These are phyloP conservation scores for Torulaspora franciscae DNA, from an alignment of 805 yeast species.

Conservation along the genomic window DNA sequence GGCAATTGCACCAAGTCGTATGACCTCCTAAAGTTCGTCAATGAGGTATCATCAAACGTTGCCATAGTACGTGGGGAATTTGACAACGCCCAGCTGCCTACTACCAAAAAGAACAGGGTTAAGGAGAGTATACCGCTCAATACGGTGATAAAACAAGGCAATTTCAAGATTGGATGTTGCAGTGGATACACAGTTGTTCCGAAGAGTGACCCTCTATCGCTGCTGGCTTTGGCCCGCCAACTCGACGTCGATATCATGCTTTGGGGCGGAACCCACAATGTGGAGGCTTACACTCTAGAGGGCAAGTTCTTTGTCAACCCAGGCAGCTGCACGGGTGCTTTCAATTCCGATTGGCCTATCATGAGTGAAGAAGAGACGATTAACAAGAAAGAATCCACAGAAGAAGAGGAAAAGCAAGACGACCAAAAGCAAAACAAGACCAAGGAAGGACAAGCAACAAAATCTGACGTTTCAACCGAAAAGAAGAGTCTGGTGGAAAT, in stretches of 20 bases:
- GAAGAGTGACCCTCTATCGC: constrained; percentile 76
- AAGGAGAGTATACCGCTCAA: constrained; percentile 50
- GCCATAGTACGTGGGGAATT: constrained; percentile 78
- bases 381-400: constrained; percentile 23
- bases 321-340: constrained; percentile 95
- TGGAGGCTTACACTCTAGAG: constrained; percentile 88
- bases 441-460: constrained; percentile 2
- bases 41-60: constrained; percentile 64
- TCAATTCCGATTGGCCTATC: constrained; percentile 55
- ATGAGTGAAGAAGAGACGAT: constrained; percentile 26
- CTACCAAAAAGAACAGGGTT: constrained; percentile 13
- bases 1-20: constrained; percentile 77
- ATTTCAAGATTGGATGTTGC: constrained; percentile 74
- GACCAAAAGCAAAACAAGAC: constrained; percentile 8
- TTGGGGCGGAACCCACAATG: constrained; percentile 91
- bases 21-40: constrained; percentile 58
- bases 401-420: constrained; percentile 1
- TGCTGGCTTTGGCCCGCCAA: constrained; percentile 78
- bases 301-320: constrained; percentile 95
- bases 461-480: constrained; percentile 6
- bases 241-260: constrained; percentile 85
- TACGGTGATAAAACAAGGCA: constrained; percentile 61
- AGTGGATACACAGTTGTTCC: constrained; percentile 85
- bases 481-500: constrained; percentile 22
- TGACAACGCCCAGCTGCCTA: constrained; percentile 46